phyloP scores from a whole-genome alignment of 2,329 filamentous ascomycete genomes.

The Lasiodiplodia hormozganensis region DNA sequence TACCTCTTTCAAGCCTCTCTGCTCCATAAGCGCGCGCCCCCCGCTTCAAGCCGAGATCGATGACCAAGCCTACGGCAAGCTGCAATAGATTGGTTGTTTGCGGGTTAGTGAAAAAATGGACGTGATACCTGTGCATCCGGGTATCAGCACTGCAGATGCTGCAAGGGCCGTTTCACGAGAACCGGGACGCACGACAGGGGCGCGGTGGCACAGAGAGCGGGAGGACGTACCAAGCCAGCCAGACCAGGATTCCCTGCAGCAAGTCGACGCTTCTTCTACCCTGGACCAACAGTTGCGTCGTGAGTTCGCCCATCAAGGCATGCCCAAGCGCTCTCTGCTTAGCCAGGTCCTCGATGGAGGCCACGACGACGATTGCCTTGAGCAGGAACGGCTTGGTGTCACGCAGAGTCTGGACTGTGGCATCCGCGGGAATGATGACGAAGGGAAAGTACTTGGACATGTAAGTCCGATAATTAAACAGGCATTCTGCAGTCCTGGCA shows the following conservation, averaged over 20 bases:
- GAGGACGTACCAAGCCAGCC: slow-evolving; percentile 23
- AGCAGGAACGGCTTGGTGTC: slow-evolving; percentile 27
- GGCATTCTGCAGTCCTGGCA: slow-evolving; percentile 9
- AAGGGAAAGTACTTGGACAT: slow-evolving; percentile 28
- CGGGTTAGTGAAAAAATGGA: slow-evolving; percentile 48
- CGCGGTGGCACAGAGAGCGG: slow-evolving; percentile 9
- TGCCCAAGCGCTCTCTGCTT: slow-evolving; percentile 16
- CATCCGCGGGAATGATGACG: slow-evolving; percentile 20
- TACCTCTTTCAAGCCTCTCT: slow-evolving; percentile 13
- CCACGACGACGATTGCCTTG: slow-evolving; percentile 19
- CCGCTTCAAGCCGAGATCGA: slow-evolving; percentile 49
- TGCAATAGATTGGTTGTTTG: slow-evolving; percentile 50
- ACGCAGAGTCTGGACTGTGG: slow-evolving; percentile 16
- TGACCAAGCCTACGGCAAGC: slow-evolving; percentile 47
- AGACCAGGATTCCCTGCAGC: slow-evolving; percentile 29
- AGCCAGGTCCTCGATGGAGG: slow-evolving; percentile 23
- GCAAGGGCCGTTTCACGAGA: slow-evolving; percentile 21
- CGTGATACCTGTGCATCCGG: slow-evolving; percentile 45
- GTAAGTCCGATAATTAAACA: slow-evolving; percentile 25
- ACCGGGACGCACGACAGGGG: slow-evolving; percentile 13
- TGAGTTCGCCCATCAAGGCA: slow-evolving; percentile 20
- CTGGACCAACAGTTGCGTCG: slow-evolving; percentile 1
- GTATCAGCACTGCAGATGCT: slow-evolving; percentile 22
- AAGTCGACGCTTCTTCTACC: slow-evolving; percentile 22
- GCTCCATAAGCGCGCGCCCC: slow-evolving; percentile 34